These are phyloP conservation scores for Parietichytrium sp. DNA, from an alignment of 108 stramenopile genomes.

Conservation along the genomic window DNA sequence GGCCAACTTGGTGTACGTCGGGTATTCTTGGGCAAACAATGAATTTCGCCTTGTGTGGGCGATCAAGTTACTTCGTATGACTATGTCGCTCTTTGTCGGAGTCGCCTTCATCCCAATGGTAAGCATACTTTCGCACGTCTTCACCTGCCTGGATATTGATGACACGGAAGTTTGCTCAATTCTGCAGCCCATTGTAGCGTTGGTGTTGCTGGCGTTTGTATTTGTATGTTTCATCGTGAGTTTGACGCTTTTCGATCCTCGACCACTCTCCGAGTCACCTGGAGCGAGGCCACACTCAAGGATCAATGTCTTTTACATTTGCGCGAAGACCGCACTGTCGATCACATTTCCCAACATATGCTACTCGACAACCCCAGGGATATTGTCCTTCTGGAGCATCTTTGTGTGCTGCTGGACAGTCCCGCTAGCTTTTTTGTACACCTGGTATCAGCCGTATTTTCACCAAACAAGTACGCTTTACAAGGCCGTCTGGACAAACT, in stretches of 20 bases:
- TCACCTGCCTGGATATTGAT: conserved; percentile 19
- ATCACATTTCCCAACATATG: not conserved
- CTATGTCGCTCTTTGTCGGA: conserved; percentile 2
- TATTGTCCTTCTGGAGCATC: not conserved
- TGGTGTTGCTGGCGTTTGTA: not conserved
- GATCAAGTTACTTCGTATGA: not conserved
- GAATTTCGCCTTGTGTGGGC: not conserved
- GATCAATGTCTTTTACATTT: not conserved
- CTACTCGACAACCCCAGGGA: too few species aligned
- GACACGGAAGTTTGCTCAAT: not conserved
- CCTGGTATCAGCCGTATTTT: conserved; percentile 37
- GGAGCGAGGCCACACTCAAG: not conserved
- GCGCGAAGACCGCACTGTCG: not conserved
- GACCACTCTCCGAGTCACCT: not conserved
- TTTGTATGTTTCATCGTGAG: not conserved
- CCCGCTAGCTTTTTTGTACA: not conserved
- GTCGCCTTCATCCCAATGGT: conserved; percentile 15
- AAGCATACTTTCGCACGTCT: not conserved
- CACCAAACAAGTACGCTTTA: not conserved
- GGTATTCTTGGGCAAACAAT: conserved; percentile 11
- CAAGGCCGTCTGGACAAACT: not conserved
- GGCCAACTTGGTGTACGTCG: not conserved
- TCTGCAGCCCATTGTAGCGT: not conserved
- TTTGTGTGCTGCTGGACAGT: not conserved
- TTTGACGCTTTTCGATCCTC: conserved; percentile 4